Evolutionary conservation across 2,329 filamentous ascomycete genomes (phyloP), one percentile per base, ranked within the genome.

Genomic region (Fusarium haematococcum): DNA sequence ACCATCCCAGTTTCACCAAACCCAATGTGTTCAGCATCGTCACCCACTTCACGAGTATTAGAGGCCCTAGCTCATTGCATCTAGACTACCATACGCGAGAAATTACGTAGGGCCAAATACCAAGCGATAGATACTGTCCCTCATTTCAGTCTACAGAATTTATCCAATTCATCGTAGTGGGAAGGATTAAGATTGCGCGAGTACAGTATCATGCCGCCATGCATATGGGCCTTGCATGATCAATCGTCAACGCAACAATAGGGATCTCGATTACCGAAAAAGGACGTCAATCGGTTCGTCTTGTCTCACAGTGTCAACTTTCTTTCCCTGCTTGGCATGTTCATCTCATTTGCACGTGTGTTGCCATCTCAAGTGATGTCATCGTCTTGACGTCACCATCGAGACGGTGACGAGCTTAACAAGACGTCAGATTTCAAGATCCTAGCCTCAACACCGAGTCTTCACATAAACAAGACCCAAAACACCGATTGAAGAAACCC

Each of bases 301-400:
- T 25, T 35, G 20, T 58, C 13, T 1, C 27, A 33, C 48, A 13
- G 35, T 23, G 59, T 58, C 61, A 27, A n/a, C 35, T 27, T 25
- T 11, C 2, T 37, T 3, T 27, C 35, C 48, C 14, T 18, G 37
- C 20, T 60, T 57, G 71, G 65, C 58, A 63, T 6, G 52, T 63
- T 35, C 11, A 30, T 41, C 57, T 48, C 35, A 7, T 54, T 56
- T 30, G 41, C 61, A 60, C 23, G 32, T 23, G 50, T 54, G 41
- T 30, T 13, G 16, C 27, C 8, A 23, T 45, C 35, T 16, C 32
- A 13, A 54, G 65, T 76, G 74, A 76, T 76, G 74, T 76, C 74
- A 76, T 76, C 20, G 20, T 35, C 45, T 75, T 76, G 74, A 76
- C 74, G 74, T 76, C 74, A 76, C 62, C 52, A 69, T 63, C 6